Evolutionary conservation across 495 filamentous ascomycete genomes (phyloP).

Genomic region (Gamarada debralockiae): DNA sequence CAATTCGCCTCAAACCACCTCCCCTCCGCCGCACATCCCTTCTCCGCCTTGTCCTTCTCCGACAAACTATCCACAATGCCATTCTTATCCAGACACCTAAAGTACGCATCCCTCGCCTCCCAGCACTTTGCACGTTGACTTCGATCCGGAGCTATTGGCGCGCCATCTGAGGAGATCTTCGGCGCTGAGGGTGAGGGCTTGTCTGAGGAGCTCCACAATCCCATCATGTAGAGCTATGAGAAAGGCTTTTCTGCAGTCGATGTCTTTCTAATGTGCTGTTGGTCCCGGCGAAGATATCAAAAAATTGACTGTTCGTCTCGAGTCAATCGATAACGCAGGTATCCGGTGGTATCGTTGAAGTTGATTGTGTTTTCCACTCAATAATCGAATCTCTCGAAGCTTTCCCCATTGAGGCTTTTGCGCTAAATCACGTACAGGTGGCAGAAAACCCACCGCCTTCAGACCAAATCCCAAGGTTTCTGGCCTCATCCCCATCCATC

Average conservation of each 20-base stretch:
- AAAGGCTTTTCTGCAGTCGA: no score
- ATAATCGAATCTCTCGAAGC: no score
- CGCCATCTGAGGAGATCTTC: slow-evolving; percentile 26
- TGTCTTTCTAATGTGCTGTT: no score
- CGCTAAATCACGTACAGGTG: no score
- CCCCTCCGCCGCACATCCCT: slow-evolving; percentile 64
- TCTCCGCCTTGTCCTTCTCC: slow-evolving; percentile 56
- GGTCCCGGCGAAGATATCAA: no score
- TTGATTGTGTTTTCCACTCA: no score
- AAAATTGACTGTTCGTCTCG: no score
- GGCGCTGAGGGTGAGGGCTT: slow-evolving; percentile 17
- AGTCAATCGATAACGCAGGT: no score
- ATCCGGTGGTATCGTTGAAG: no score
- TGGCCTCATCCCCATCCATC: neutral
- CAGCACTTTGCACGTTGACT: slow-evolving; percentile 77
- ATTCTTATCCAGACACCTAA: slow-evolving; percentile 74
- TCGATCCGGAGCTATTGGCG: slow-evolving; percentile 57
- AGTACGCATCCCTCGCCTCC: slow-evolving; percentile 82
- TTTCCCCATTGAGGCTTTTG: no score
- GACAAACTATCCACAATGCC: slow-evolving; percentile 76
- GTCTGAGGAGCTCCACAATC: slow-evolving; percentile 15
- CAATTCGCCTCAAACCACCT: slow-evolving; percentile 71
- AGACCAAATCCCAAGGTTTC: neutral
- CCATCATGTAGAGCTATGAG: slow-evolving; percentile 15
- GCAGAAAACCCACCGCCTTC: neutral